Evolutionary conservation across 1,139 yeast genomes (phyloP).

Genomic region (Torulaspora globosa): DNA sequence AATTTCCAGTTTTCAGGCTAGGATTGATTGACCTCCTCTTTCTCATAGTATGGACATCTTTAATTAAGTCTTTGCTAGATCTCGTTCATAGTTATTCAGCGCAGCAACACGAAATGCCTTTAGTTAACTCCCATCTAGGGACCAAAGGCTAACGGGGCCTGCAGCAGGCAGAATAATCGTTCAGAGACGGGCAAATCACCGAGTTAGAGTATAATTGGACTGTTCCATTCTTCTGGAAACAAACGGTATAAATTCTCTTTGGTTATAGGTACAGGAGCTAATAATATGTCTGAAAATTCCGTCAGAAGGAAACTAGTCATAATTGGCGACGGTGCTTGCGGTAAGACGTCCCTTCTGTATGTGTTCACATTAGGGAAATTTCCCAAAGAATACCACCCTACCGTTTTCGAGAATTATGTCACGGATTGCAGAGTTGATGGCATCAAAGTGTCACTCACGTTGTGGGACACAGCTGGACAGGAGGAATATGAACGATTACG

Average conservation of each 20-base stretch:
- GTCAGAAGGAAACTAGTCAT: slow-evolving; percentile 78
- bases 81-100: not conserved
- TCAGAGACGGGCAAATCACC: not conserved
- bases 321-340: slow-evolving; percentile 96
- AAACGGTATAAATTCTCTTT: not conserved
- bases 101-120: not conserved
- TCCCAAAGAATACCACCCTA: slow-evolving; percentile 83
- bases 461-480: slow-evolving; percentile 98
- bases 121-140: not conserved
- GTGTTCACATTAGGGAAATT: slow-evolving; percentile 84
- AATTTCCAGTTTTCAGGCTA: too few species aligned
- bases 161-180: not conserved
- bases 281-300: slow-evolving; percentile 34
- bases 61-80: not conserved
- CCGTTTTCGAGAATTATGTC: slow-evolving; percentile 92
- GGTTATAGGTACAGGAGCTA: not conserved
- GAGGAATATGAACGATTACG: slow-evolving; percentile 79
- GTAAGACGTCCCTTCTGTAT: slow-evolving; percentile 84
- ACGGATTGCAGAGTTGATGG: slow-evolving; percentile 93
- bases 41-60: not conserved
- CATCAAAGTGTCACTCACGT: slow-evolving; percentile 78
- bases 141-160: not conserved
- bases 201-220: not conserved
- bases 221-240: not conserved
- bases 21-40: too few species aligned